Conservation (phyloP, 1,139 yeast genomes). For the Zhuliangozyma blackwelliae region DNA sequence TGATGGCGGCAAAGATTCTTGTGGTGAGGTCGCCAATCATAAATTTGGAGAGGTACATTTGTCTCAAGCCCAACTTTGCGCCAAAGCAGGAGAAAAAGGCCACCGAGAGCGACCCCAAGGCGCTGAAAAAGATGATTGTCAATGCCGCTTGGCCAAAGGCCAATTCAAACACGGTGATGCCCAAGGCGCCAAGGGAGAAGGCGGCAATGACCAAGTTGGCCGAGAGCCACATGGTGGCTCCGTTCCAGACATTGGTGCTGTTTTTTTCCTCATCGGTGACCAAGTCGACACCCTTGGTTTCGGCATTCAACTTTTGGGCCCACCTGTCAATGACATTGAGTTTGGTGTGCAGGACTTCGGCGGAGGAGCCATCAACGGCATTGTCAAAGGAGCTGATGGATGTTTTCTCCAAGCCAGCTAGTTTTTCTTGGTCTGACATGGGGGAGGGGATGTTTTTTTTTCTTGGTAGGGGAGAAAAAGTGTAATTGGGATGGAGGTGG, state of each 20-base stretch:
- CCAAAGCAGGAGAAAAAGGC: constrained; percentile 84
- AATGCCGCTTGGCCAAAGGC: constrained; percentile 66
- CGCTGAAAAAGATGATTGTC: constrained; percentile 64
- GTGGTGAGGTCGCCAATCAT: constrained; percentile 73
- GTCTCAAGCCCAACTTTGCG: constrained; percentile 81
- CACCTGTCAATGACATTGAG: constrained; percentile 18
- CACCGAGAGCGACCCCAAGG: constrained; percentile 72
- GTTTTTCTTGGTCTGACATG: background rate
- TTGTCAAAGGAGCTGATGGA: constrained; percentile 7
- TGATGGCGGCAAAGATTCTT: constrained; percentile 73
- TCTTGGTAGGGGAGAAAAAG: background rate
- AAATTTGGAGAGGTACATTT: constrained; percentile 76
- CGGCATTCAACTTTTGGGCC: constrained; percentile 45
- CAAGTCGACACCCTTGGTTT: constrained; percentile 65
- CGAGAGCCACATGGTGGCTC: constrained; percentile 90
- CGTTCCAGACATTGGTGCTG: constrained; percentile 57
- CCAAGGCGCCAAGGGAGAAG: constrained; percentile 76
- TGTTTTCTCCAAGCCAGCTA: constrained; percentile 2
- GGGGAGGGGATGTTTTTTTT: background rate
- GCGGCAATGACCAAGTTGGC: constrained; percentile 89
- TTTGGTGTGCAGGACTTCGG: constrained; percentile 8
- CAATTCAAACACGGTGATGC: constrained; percentile 51
- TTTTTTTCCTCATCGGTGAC: constrained; percentile 66
- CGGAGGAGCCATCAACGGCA: constrained; percentile 4
- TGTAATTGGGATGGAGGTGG: constrained; percentile 7